A percentile compares a stretch with the other conserved stretches of the same genome.
Evolutionary conservation across 805 yeast genomes (phyloP).

Genomic region (Pichia ethanolica): DNA sequence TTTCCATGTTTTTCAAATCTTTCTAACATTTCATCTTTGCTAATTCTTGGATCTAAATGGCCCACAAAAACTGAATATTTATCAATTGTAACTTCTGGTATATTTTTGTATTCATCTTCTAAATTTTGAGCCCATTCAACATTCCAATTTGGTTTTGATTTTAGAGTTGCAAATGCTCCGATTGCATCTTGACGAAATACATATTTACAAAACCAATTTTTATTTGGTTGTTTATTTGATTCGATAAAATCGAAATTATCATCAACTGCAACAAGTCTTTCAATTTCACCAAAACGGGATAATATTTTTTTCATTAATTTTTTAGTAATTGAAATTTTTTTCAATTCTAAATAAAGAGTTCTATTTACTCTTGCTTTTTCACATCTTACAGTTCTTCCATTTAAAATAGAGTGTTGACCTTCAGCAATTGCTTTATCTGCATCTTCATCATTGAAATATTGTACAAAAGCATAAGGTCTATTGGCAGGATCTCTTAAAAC

Average conservation of each 20-base stretch:
- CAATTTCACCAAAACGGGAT: slow-evolving; percentile 65
- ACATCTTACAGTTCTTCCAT: slow-evolving; percentile 75
- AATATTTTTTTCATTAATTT: slow-evolving; percentile 33
- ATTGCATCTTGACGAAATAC: slow-evolving; percentile 84
- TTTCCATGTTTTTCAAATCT: slow-evolving; percentile 65
- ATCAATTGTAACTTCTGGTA: slow-evolving; percentile 46
- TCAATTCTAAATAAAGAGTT: slow-evolving; percentile 55
- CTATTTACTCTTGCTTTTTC: slow-evolving; percentile 90
- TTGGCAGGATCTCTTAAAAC: slow-evolving; percentile 75
- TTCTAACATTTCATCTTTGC: slow-evolving; percentile 45
- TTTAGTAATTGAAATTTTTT: slow-evolving; percentile 19
- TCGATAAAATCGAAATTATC: slow-evolving; percentile 25
- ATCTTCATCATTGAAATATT: slow-evolving; percentile 63
- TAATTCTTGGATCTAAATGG: slow-evolving; percentile 49
- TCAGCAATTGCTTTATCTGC: slow-evolving; percentile 58
- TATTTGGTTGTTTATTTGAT: slow-evolving; percentile 10
- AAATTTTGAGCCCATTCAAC: slow-evolving; percentile 87
- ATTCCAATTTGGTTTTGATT: slow-evolving; percentile 44
- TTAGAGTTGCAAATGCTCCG: slow-evolving; percentile 66
- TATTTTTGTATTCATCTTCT: slow-evolving; percentile 36
- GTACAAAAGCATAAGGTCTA: slow-evolving; percentile 91
- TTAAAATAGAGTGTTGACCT: slow-evolving; percentile 62
- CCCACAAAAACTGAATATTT: slow-evolving; percentile 74
- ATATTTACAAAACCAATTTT: slow-evolving; percentile 66
- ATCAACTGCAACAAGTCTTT: slow-evolving; percentile 45